Percentiles rank a stretch among this genome's conserved stretches.
These are phyloP conservation scores for Neoboletus brunneissimus DNA, from an alignment of 768 basidiomycete species.

Conservation along the genomic window DNA sequence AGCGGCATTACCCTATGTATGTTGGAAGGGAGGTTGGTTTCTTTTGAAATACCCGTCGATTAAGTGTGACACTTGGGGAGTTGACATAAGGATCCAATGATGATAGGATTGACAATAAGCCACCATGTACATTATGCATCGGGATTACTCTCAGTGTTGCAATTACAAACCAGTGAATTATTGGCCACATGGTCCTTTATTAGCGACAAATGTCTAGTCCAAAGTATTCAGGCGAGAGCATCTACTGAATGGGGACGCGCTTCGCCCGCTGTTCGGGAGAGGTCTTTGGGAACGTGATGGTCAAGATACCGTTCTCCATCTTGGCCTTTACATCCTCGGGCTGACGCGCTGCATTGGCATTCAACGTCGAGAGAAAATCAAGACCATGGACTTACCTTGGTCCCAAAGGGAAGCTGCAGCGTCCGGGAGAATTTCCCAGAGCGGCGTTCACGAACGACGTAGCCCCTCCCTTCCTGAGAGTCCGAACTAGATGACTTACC, in stretches of 20 bases:
- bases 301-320: slow-evolving; percentile 47
- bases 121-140: not conserved
- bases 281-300: slow-evolving; percentile 48
- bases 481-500: slow-evolving; percentile 37
- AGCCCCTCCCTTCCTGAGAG: slow-evolving; percentile 36
- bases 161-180: not conserved
- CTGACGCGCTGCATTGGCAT: slow-evolving; percentile 21
- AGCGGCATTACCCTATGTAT: no score
- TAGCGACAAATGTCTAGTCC: not conserved
- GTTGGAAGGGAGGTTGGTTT: no score
- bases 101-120: not conserved
- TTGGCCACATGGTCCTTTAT: not conserved
- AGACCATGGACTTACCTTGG: slow-evolving; percentile 35
- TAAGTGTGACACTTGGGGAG: no score
- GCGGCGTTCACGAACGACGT: slow-evolving; percentile 43
- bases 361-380: not conserved
- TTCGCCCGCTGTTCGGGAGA: slow-evolving; percentile 39
- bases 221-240: not conserved
- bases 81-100: not conserved
- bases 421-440: slow-evolving; percentile 46
- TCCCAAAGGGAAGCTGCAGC: slow-evolving; percentile 45
- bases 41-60: no score
- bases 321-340: slow-evolving; percentile 45
- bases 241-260: slow-evolving; percentile 32
- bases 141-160: not conserved